phyloP scores from a whole-genome alignment of 1,284 basidiomycete genomes.

The Puccinia novopanici region DNA sequence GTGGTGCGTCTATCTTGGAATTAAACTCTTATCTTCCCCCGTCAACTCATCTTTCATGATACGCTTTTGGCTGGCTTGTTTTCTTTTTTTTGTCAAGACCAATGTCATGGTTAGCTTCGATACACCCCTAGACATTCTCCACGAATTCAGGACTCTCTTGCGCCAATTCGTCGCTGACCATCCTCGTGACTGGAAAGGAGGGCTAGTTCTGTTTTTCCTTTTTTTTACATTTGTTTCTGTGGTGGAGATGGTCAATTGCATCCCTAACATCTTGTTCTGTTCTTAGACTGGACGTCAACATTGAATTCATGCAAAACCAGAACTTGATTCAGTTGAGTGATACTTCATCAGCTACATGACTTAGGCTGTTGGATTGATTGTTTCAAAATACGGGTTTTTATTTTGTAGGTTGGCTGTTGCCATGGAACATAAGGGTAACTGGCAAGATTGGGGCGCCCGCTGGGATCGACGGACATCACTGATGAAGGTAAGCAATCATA shows the following conservation, averaged over 20 bases:
- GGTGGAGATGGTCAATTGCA: not conserved
- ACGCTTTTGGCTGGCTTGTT: not conserved
- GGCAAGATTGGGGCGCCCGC: slow-evolving; percentile 82
- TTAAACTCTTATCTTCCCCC: not conserved
- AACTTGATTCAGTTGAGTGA: slow-evolving; percentile 53
- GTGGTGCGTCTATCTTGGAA: slow-evolving; percentile 66
- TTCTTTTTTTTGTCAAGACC: slow-evolving; percentile 26
- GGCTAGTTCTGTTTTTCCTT: slow-evolving; percentile 26
- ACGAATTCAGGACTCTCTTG: slow-evolving; percentile 68
- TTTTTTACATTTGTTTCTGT: not conserved
- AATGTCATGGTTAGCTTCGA: slow-evolving; percentile 56
- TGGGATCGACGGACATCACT: slow-evolving; percentile 60
- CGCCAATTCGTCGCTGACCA: slow-evolving; percentile 69
- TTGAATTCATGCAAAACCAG: too few relatives aligned
- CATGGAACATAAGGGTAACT: slow-evolving; percentile 78
- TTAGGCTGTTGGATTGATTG: not conserved
- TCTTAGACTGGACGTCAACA: slow-evolving; percentile 55
- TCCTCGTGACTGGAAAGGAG: slow-evolving; percentile 71
- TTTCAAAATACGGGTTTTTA: slow-evolving; percentile 1
- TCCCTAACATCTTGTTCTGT: not conserved
- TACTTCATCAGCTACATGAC: not conserved
- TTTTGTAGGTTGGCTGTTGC: slow-evolving; percentile 65
- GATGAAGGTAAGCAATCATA: slow-evolving; percentile 53
- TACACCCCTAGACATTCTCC: slow-evolving; percentile 63
- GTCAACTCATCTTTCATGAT: not conserved